Conservation (phyloP, 164 flowering plant genomes). For the Annona squamosa region DNA sequence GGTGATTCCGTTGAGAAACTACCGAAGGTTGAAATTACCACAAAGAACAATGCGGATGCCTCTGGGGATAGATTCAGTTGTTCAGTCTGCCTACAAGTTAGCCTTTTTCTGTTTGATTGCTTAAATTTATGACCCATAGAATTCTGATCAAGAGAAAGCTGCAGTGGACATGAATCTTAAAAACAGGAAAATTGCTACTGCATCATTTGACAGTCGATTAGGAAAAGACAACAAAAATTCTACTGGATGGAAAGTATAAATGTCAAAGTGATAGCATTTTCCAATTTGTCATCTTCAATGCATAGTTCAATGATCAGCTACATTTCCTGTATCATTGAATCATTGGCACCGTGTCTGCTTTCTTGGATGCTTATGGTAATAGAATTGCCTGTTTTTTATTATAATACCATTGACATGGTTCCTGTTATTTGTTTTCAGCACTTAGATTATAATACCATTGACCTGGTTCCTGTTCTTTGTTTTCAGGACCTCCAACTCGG, state of each 20-base stretch:
- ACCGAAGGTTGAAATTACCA: conserved; percentile 60
- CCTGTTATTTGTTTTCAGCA: neutral
- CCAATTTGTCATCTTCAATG: too few species aligned
- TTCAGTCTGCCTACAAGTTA: conserved; percentile 94
- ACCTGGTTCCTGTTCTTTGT: neutral
- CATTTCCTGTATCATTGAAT: too few species aligned
- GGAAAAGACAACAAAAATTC: too few species aligned
- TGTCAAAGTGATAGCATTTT: neutral
- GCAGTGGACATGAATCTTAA: neutral
- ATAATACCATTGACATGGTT: neutral
- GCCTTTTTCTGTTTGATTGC: neutral
- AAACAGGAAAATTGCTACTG: neutral
- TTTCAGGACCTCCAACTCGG: conserved; percentile 71
- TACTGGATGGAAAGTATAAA: neutral
- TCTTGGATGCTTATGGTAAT: neutral
- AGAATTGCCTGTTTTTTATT: neutral
- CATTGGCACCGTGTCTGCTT: neutral
- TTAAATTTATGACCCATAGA: too few species aligned
- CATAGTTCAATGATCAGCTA: too few species aligned
- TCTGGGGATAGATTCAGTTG: conserved; percentile 73
- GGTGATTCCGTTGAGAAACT: conserved; percentile 63
- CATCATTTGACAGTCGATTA: neutral
- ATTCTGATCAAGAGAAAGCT: too few species aligned
- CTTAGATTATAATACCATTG: neutral
- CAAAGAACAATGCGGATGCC: conserved; percentile 47